Evolutionary conservation across 148 eudicot species (phyloP).

Genomic region (Drosera capensis): DNA sequence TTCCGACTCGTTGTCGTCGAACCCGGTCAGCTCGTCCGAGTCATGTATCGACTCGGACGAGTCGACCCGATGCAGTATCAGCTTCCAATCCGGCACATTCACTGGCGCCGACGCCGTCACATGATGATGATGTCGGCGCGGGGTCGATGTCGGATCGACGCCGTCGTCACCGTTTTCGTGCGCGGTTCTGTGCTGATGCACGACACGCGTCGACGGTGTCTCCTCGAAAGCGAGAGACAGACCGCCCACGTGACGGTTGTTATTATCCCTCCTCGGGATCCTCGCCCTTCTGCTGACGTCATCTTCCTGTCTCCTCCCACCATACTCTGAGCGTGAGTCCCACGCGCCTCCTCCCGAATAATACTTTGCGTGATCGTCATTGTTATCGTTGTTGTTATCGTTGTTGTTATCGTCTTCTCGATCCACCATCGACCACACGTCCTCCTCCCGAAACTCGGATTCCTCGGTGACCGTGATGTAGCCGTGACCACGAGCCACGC

Average conservation of each 20-base stretch:
- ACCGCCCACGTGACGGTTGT: slow-evolving; percentile 32
- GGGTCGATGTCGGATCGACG: slow-evolving; percentile 5
- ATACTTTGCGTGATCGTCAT: slow-evolving; percentile 9
- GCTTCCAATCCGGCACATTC: slow-evolving; percentile 85
- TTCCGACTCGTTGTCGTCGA: slow-evolving; percentile 27
- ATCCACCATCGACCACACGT: slow-evolving; percentile 59
- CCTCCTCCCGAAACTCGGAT: slow-evolving; percentile 56
- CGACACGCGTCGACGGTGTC: slow-evolving; percentile 19
- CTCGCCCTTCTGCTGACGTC: not conserved
- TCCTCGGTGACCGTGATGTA: slow-evolving; percentile 8
- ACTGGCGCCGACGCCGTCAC: slow-evolving; percentile 82
- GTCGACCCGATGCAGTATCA: slow-evolving; percentile 56
- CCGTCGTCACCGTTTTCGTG: slow-evolving; percentile 5
- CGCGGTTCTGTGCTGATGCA: slow-evolving; percentile 12
- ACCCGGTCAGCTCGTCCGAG: slow-evolving; percentile 49
- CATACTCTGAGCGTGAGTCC: slow-evolving; percentile 25
- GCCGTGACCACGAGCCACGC: slow-evolving; percentile 12
- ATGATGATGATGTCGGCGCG: slow-evolving; percentile 30
- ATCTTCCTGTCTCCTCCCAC: too few relatives aligned
- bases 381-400: too few relatives aligned
- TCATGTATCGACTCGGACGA: slow-evolving; percentile 65
- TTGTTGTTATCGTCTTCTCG: too few relatives aligned
- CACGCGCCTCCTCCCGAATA: slow-evolving; percentile 7
- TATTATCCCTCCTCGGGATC: not conserved
- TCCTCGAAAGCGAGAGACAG: slow-evolving; percentile 63